Evolutionary conservation across 805 yeast genomes (phyloP), one percentile per base, ranked within the genome.

Genomic region (Spathaspora passalidarum): DNA sequence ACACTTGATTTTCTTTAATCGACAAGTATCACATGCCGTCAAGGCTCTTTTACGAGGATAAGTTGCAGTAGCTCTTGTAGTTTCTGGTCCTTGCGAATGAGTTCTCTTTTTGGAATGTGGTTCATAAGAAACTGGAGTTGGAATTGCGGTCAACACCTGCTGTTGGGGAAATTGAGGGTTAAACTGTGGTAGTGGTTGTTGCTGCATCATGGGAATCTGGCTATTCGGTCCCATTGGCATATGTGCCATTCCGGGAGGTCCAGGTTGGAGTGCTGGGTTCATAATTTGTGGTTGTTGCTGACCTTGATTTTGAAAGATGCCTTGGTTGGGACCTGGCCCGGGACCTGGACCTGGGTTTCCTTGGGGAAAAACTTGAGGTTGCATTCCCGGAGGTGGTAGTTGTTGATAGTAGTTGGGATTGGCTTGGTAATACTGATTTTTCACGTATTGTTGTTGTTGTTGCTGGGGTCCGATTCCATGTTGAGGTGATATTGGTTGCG

Each of bases 21-120:
- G 53, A 46, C 73, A 68, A 5, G 62, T 57, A 47, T 66, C 71
- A 51, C 73, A 68, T 0, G 73, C 73, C 0, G 73, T 66, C n/a
- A 64, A 49, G 0, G 69, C 69, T 42, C 71, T 43, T 44, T 58
- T 62, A 21, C 73, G 38, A 5, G 62, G 54, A 18, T 48, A 47
- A 4, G 50, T 40, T 10, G 49, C 46, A 2, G 51, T 44, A 8
- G 47, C 40, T 25, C 57, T 36, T 10, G 50, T 16, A 80, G 44
- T 19, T 16, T 23, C 36, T 1, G 26, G 13, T 8, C 45, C 21
- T 3, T 41, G 25, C 13, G 43, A 25, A 37, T 45, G 43, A 3
- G 46, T 44, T 37, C 51, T 47, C 29, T 50, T 50, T 34, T 26
- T 43, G 14, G 40, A 14, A 14, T 14, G 26, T 13, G 20, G 20